Conservation (phyloP, 2,329 filamentous ascomycete species). For the Scedosporium boydii region DNA sequence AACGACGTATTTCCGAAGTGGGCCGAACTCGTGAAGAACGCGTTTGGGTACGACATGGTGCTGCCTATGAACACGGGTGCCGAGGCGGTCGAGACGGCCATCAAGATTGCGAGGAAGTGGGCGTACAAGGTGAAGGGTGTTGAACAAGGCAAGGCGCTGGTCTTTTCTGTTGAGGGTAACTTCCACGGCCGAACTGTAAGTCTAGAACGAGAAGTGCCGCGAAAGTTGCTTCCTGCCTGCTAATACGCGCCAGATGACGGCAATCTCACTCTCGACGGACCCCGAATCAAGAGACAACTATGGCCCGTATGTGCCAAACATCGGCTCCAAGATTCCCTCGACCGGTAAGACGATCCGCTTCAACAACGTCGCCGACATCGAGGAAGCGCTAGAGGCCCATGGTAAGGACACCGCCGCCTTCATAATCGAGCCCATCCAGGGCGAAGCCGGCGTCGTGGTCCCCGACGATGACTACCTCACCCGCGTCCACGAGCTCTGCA, state of each 20-base stretch:
- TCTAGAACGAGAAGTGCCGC: slow-evolving; percentile 11
- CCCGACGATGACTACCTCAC: slow-evolving; percentile 81
- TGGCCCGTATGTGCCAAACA: slow-evolving; percentile 84
- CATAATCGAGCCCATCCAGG: slow-evolving; percentile 93
- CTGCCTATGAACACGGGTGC: slow-evolving; percentile 97
- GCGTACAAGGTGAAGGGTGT: slow-evolving; percentile 95
- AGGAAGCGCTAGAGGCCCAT: slow-evolving; percentile 68
- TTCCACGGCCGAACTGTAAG: slow-evolving; percentile 91
- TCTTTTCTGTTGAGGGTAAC: slow-evolving; percentile 82
- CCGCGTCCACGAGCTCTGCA: slow-evolving; percentile 75
- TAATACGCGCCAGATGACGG: slow-evolving; percentile 58
- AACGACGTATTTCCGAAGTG: slow-evolving; percentile 97
- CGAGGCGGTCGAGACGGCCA: slow-evolving; percentile 88
- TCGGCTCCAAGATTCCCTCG: slow-evolving; percentile 67
- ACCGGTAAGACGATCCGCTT: slow-evolving; percentile 72
- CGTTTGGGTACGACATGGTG: slow-evolving; percentile 96
- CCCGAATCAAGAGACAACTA: slow-evolving; percentile 96
- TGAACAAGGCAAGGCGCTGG: slow-evolving; percentile 69
- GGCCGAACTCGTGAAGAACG: slow-evolving; percentile 79
- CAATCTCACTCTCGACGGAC: slow-evolving; percentile 90
- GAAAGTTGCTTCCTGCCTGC: background rate
- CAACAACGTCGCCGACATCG: slow-evolving; percentile 74
- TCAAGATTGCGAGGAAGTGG: slow-evolving; percentile 97
- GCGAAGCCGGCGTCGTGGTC: slow-evolving; percentile 93
- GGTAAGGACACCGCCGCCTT: slow-evolving; percentile 84